phyloP scores from a whole-genome alignment of 257 asterid genomes.

The Oldenlandia corymbosa region DNA sequence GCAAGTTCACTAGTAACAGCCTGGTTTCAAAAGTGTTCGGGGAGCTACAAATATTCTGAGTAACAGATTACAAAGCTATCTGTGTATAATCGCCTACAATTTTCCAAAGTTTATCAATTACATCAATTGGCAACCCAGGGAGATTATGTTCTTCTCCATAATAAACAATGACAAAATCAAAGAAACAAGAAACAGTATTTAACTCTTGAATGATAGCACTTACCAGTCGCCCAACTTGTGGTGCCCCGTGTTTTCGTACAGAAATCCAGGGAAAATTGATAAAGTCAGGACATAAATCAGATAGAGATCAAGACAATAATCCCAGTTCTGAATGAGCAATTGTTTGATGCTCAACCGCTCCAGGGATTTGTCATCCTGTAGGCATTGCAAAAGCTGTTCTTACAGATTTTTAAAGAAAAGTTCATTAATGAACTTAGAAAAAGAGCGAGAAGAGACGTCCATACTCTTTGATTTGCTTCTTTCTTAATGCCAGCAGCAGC shows the following conservation, averaged over 20 bases:
- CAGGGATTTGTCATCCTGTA: conserved; percentile 22
- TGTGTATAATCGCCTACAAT: not conserved
- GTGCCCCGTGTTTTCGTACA: conserved; percentile 66
- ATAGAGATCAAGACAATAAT: conserved; percentile 43
- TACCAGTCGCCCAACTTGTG: conserved; percentile 76
- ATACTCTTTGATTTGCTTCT: conserved; percentile 15
- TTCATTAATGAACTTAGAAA: too few species aligned
- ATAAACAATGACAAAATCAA: not conserved
- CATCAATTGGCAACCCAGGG: not conserved
- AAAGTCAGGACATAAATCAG: conserved; percentile 49
- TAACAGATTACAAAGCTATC: not conserved
- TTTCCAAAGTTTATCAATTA: not conserved
- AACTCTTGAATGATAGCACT: conserved; percentile 9
- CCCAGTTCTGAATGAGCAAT: conserved; percentile 45
- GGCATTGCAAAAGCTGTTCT: not conserved
- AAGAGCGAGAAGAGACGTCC: not conserved
- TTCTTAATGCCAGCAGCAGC: conserved; percentile 63
- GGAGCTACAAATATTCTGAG: not conserved
- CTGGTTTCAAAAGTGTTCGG: not conserved
- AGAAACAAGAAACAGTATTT: not conserved
- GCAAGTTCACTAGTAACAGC: not conserved
- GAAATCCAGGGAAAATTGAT: conserved; percentile 68
- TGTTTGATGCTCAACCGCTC: conserved; percentile 52
- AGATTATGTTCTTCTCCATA: not conserved
- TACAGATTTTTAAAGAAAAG: not conserved